Conservation (phyloP, 176 grass and related monocot genomes). For the Raddia guianensis region DNA sequence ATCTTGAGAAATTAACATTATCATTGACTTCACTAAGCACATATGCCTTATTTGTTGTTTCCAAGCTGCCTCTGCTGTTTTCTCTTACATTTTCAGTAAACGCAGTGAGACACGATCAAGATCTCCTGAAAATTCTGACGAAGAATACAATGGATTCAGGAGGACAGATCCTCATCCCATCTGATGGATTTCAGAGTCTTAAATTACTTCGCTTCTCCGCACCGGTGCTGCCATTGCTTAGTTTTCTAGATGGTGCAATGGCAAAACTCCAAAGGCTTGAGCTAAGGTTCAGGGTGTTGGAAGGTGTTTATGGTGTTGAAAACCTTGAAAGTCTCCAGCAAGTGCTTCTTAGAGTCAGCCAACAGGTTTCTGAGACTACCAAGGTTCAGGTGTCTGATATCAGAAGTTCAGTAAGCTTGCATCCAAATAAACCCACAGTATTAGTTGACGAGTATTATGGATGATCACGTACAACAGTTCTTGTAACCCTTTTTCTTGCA, state of each 20-base stretch:
- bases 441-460: slow-evolving; percentile 10
- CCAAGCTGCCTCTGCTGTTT: background rate
- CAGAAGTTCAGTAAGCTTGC: background rate
- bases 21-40: background rate
- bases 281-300: background rate
- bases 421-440: background rate
- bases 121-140: background rate
- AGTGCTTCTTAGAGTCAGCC: background rate
- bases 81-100: background rate
- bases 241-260: slow-evolving; percentile 32
- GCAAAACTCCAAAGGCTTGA: slow-evolving; percentile 14
- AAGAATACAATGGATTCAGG: background rate
- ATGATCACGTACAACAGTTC: background rate
- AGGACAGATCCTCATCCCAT: background rate
- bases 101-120: background rate
- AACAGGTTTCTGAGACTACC: background rate
- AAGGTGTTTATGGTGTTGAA: background rate
- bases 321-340: background rate
- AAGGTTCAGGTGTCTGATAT: background rate
- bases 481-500: background rate
- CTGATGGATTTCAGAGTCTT: background rate
- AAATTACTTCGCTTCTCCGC: background rate
- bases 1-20: slow-evolving; percentile 1
- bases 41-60: background rate
- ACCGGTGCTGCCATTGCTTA: background rate